phyloP scores from a whole-genome alignment of 495 filamentous ascomycete genomes.

The Sporormia fimetaria region DNA sequence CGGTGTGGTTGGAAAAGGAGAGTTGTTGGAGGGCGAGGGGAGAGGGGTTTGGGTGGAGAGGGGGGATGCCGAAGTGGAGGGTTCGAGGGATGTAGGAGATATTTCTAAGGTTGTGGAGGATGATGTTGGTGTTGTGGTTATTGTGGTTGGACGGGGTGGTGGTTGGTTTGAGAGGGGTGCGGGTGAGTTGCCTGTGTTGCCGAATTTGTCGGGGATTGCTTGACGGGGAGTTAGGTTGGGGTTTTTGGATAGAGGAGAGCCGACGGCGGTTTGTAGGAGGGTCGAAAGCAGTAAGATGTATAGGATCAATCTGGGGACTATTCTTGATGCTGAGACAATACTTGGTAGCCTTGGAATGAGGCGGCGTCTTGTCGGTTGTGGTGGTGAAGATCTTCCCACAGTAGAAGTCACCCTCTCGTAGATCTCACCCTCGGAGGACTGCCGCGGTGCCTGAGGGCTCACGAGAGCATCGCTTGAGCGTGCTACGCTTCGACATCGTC shows the following conservation, averaged over 20 bases:
- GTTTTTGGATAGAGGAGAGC: neutral
- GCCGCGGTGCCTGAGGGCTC: too few relatives aligned
- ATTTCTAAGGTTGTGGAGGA: neutral
- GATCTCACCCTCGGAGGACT: too few relatives aligned
- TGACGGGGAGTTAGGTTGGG: constrained; percentile 1
- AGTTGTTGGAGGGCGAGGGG: neutral
- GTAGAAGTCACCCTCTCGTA: too few relatives aligned
- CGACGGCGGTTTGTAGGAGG: neutral
- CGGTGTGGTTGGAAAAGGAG: neutral
- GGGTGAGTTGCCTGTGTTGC: constrained; percentile 13
- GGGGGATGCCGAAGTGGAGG: neutral
- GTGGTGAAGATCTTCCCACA: too few relatives aligned
- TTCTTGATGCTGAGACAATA: constrained; percentile 5
- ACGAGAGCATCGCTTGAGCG: too few relatives aligned
- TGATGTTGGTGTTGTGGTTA: neutral
- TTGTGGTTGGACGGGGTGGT: neutral
- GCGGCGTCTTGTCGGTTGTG: neutral
- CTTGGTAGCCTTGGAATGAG: constrained; percentile 5
- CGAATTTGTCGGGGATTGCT: constrained; percentile 15
- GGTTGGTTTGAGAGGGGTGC: neutral
- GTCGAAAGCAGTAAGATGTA: constrained; percentile 10
- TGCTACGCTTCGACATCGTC: too few relatives aligned
- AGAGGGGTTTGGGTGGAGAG: too few relatives aligned
- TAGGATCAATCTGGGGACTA: constrained; percentile 7
- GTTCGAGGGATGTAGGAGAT: neutral